A percentile compares a stretch with the other conserved stretches of the same genome.
Evolutionary conservation across 768 basidiomycete genomes (phyloP).

Genomic region (Lactarius psammicola): DNA sequence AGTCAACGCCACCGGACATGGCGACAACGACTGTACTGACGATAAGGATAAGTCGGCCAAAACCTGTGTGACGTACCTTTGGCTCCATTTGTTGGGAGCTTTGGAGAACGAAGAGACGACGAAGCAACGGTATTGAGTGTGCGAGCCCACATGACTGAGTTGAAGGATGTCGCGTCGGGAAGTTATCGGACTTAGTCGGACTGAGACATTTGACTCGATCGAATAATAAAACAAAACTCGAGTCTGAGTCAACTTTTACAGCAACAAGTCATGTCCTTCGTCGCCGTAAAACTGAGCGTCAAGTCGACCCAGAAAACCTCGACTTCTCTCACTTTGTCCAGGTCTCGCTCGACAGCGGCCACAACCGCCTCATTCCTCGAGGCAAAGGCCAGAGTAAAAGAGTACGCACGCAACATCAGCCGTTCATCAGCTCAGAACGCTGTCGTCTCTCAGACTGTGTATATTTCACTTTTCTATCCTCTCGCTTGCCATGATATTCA

Average conservation of each 20-base stretch:
- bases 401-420: constrained; percentile 74
- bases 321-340: constrained; percentile 39
- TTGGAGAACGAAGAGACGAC: constrained; percentile 6
- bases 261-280: constrained; percentile 40
- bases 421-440: constrained; percentile 62
- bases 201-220: not conserved
- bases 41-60: not conserved
- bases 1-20: constrained; percentile 97
- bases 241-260: not conserved
- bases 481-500: not conserved
- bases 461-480: constrained; percentile 33
- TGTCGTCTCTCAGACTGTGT: constrained; percentile 61
- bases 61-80: constrained; percentile 29
- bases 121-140: constrained; percentile 4
- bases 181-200: constrained; percentile 19
- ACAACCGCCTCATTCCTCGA: constrained; percentile 59
- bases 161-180: constrained; percentile 12
- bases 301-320: constrained; percentile 40
- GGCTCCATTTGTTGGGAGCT: constrained; percentile 33
- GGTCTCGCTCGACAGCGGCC: constrained; percentile 52
- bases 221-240: constrained; percentile 1
- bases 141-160: constrained; percentile 14
- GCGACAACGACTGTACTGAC: constrained; percentile 69
- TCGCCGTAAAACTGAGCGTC: constrained; percentile 45
- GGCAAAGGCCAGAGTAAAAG: constrained; percentile 76